Percentiles rank a stretch among this genome's conserved stretches.
Evolutionary conservation across 2,329 filamentous ascomycete genomes (phyloP).

Genomic region (Blastomyces emzantsi): DNA sequence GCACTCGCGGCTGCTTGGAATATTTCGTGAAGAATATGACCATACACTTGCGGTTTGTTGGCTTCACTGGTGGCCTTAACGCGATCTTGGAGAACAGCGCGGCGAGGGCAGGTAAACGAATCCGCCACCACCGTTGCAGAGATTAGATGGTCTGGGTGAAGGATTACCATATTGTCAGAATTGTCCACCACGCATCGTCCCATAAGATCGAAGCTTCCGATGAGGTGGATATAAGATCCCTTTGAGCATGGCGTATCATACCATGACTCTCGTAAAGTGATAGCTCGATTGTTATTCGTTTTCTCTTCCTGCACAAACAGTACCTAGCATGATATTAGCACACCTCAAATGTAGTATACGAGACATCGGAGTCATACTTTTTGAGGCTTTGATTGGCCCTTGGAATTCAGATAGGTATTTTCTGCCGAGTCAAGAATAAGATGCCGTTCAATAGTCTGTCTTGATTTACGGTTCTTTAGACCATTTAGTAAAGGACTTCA

Average conservation of each 20-base stretch:
- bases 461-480: slow-evolving; percentile 54
- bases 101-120: slow-evolving; percentile 82
- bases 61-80: slow-evolving; percentile 82
- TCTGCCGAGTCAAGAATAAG: slow-evolving; percentile 66
- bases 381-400: slow-evolving; percentile 53
- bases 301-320: slow-evolving; percentile 74
- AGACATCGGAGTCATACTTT: slow-evolving; percentile 50
- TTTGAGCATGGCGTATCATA: slow-evolving; percentile 65
- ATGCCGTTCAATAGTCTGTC: slow-evolving; percentile 73
- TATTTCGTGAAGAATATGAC: slow-evolving; percentile 86
- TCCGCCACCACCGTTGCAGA: slow-evolving; percentile 95
- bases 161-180: slow-evolving; percentile 69
- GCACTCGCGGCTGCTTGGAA: slow-evolving; percentile 83
- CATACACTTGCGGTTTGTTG: slow-evolving; percentile 76
- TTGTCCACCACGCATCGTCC: slow-evolving; percentile 79
- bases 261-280: slow-evolving; percentile 81
- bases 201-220: slow-evolving; percentile 60
- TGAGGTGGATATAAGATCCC: slow-evolving; percentile 75
- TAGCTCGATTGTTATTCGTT: slow-evolving; percentile 54
- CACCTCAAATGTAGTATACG: slow-evolving; percentile 19
- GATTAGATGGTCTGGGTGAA: slow-evolving; percentile 92
- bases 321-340: slow-evolving; percentile 44
- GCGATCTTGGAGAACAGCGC: slow-evolving; percentile 87
- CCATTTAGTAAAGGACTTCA: slow-evolving; percentile 50
- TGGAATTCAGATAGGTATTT: slow-evolving; percentile 56